Evolutionary conservation across 1,284 basidiomycete genomes (phyloP), one percentile per base, ranked within the genome.

Genomic region (Ceraceosorus guamensis): DNA sequence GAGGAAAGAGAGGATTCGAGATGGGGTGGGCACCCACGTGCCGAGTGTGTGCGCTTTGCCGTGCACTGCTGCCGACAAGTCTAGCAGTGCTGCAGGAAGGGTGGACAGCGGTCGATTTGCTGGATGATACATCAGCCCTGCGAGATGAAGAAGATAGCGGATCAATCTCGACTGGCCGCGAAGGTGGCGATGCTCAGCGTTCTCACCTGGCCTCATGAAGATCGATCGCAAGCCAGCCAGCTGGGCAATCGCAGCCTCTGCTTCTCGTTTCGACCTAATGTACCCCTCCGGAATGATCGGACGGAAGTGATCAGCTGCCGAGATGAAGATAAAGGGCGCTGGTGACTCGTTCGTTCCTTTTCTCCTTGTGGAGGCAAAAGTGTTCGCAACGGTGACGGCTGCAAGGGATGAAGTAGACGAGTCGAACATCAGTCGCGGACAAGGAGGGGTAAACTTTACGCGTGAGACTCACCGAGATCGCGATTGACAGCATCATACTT

Each of bases 41-140:
- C 24, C 24, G 24, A 24, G 24, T 24, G 24, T 24, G 24, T 24
- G 24, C 24, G 24, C 24, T 24, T 24, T 24, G 24, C 24, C 24
- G 56, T 76, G 73, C 11, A 72, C 43, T 6, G 63, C 60, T 32
- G 63, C 56, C 13, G 70, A 70, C 8, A 92, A 78, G 71, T 91
- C 89, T 49, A 96, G 81, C 50, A 91, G 75, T 2, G 88, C 87
- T 0, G 93, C 91, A 43, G 89, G 82, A 34, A 91, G 85, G 13
- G 91, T 88, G 2, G 88, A 87, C 48, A 91, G 76, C 6, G 95
- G 93, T 37, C 91, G 85, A 60, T 86, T 82, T 77, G 96, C 91
- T 5, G 93, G 88, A 73, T 97, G 91, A 78, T 97, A 97, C 75
- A 98, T 90, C 53, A 98, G 80, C 61, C 92, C 92, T 88, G 44